Base-by-base conservation (phyloP, 306 rosid species). In the Cucurbita moschata region DNA sequence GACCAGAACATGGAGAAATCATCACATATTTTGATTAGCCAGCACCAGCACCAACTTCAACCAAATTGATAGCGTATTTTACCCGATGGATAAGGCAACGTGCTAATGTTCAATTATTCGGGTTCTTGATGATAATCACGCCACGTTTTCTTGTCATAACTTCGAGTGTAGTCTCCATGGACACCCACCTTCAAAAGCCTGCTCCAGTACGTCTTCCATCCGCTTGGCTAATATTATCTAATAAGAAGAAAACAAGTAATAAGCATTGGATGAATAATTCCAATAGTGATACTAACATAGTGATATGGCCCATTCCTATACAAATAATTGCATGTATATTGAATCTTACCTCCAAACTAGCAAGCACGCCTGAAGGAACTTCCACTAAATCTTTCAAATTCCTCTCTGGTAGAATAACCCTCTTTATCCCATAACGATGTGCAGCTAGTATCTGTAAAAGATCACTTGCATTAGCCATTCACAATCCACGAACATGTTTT, bases 381-480 rank as follows among this genome's bases (percentile, higher is more conserved):
- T 94, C 98, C 73, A 75, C 93, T 79, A 91, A 88, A 85, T 94
- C 99, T 79, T 94, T 94, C 89, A 86, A 77, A 79, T 94, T 94
- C 86, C 92, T 89, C 84, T 94, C 92, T 49, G 99, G 99, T 47
- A 91, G 85, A 79, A 94, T 91, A 71, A 94, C 90, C 74, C 99
- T 89, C 80, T 82, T 94, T 71, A 94, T 88, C 72, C 99, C 97
- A 70, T 70, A 83, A 69, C 97, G 92, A 71, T 91, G 97, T 13
- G 99, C 99, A 59, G 97, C 99, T 86, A 94, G 85, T 82, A 94
- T 84, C 99, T 94, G 86, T 78, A 78, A 19, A 69, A 75, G 51
- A 60, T n/a, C 56, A 79, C 77, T 43, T 56, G 64, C 30, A 80
- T 55, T 42, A 64, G 74, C 62, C 72, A 57, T 69, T 54, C 76